Evolutionary conservation across 495 filamentous ascomycete species (phyloP), one percentile per base, ranked within the genome.

Genomic region (Daldinia bambusicola): DNA sequence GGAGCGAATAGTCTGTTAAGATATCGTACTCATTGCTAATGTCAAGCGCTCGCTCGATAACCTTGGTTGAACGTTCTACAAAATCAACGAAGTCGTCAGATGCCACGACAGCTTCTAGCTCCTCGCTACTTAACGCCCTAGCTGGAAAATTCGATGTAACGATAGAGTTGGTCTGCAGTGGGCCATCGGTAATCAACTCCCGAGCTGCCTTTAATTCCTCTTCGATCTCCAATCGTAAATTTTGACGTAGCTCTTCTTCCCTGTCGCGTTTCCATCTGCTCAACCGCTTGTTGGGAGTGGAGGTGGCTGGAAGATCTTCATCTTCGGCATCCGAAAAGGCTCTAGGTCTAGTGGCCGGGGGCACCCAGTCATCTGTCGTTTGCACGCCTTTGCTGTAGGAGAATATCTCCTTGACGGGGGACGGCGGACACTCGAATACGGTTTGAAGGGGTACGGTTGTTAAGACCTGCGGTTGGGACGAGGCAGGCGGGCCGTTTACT

Each of bases 371-470:
- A 65, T 89, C 87, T 4, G 85, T 86, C 16, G 95, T 97, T 76
- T 98, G 96, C 30, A 98, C 93, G 13, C 87, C 93, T 82, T 97
- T 99, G 84, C 91, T 98, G 85, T 98, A 98, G 34, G 92, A 94
- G 74, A 94, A 89, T 20, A 94, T 82, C 79, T 98, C 94, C 41
- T 89, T 89, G 66, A 93, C 82, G 7, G 88, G 91, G 16, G 88
- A 88, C 63, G 91, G 88, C 8, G 88, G 86, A 77, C 87, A 89
- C 78, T 97, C 94, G 77, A 89, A 92, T 53, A 93, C 85, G 20
- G 91, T 89, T 32, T 88, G 84, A 51, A 91, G 87, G 5, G 91
- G 83, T 14, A 88, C 88, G 3, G 93, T 76, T 80, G 90, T 80
- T 84, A 89, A 82, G 69, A 85, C 68, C 65, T 81, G 78, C 14